Percentiles rank a stretch among this genome's conserved stretches.
phyloP scores from a whole-genome alignment of 1,139 yeast genomes.

The Lodderomyces elongisporus region DNA sequence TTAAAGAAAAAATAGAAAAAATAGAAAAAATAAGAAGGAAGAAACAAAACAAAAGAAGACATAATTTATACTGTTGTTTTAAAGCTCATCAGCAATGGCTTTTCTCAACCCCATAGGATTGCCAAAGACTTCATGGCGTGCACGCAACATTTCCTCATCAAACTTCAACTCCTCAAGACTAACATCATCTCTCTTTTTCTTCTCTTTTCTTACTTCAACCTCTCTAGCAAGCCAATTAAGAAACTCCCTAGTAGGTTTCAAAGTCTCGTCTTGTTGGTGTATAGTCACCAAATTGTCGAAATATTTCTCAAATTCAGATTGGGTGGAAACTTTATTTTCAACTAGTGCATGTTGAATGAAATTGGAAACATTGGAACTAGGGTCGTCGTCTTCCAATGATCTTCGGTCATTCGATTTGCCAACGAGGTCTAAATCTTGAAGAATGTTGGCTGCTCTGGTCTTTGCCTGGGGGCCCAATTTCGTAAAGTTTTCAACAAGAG shows the following conservation, averaged over 20 bases:
- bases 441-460: slow-evolving; percentile 32
- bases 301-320: slow-evolving; percentile 36
- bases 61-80: no score
- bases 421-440: slow-evolving; percentile 33
- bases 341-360: slow-evolving; percentile 28
- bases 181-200: slow-evolving; percentile 29
- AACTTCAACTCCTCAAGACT: slow-evolving; percentile 30
- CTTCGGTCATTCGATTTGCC: slow-evolving; percentile 18
- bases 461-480: slow-evolving; percentile 25
- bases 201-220: slow-evolving; percentile 35
- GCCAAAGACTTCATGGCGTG: slow-evolving; percentile 73
- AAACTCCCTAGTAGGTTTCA: slow-evolving; percentile 32
- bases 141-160: slow-evolving; percentile 44
- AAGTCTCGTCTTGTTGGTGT: slow-evolving; percentile 20
- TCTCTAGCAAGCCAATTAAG: slow-evolving; percentile 61
- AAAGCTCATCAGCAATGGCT: slow-evolving; percentile 51
- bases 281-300: slow-evolving; percentile 41
- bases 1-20: no score
- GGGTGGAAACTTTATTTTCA: slow-evolving; percentile 20
- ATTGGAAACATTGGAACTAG: slow-evolving; percentile 24
- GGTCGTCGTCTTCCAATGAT: slow-evolving; percentile 18
- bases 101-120: slow-evolving; percentile 69
- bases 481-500: slow-evolving; percentile 26
- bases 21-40: no score
- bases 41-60: no score